Percentiles rank a stretch among this genome's conserved stretches.
These are phyloP conservation scores for Galerina sulciceps DNA, from an alignment of 768 basidiomycete species.

Conservation along the genomic window DNA sequence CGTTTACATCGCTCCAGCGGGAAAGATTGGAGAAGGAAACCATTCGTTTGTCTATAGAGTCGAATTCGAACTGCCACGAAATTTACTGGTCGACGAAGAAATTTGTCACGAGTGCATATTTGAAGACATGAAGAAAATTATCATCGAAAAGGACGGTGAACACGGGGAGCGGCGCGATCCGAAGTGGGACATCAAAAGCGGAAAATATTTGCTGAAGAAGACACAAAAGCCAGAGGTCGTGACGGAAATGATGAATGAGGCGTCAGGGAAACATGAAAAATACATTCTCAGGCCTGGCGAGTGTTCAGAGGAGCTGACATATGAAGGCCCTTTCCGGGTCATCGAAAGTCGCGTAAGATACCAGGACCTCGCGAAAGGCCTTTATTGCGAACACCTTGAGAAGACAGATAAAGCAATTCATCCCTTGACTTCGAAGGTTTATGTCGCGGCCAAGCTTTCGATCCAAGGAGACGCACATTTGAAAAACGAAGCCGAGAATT, in stretches of 20 bases:
- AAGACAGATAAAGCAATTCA: slow-evolving; percentile 9
- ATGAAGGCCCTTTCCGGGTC: slow-evolving; percentile 28
- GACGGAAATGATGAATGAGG: slow-evolving; percentile 7
- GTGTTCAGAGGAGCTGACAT: slow-evolving; percentile 1
- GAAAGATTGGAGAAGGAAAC: slow-evolving; percentile 45
- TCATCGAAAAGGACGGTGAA: slow-evolving; percentile 30
- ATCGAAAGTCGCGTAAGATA: slow-evolving; percentile 30
- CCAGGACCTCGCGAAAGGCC: slow-evolving; percentile 32
- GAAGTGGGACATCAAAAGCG: slow-evolving; percentile 9
- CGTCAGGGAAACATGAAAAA: background rate
- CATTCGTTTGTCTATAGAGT: slow-evolving; percentile 58
- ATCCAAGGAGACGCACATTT: slow-evolving; percentile 41
- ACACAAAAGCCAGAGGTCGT: background rate
- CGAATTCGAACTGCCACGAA: slow-evolving; percentile 56
- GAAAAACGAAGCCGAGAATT: slow-evolving; percentile 43
- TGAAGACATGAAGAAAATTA: slow-evolving; percentile 26
- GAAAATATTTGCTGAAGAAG: slow-evolving; percentile 5
- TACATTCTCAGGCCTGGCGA: slow-evolving; percentile 7
- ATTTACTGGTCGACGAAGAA: slow-evolving; percentile 33
- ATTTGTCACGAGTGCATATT: slow-evolving; percentile 44
- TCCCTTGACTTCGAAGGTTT: slow-evolving; percentile 41
- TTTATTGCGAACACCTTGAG: slow-evolving; percentile 34
- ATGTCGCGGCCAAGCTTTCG: slow-evolving; percentile 51
- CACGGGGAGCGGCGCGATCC: slow-evolving; percentile 15
- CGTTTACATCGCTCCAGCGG: slow-evolving; percentile 46